phyloP scores from a whole-genome alignment of 371 early-diverging fungal species.

The Dichotomocladium elegans region DNA sequence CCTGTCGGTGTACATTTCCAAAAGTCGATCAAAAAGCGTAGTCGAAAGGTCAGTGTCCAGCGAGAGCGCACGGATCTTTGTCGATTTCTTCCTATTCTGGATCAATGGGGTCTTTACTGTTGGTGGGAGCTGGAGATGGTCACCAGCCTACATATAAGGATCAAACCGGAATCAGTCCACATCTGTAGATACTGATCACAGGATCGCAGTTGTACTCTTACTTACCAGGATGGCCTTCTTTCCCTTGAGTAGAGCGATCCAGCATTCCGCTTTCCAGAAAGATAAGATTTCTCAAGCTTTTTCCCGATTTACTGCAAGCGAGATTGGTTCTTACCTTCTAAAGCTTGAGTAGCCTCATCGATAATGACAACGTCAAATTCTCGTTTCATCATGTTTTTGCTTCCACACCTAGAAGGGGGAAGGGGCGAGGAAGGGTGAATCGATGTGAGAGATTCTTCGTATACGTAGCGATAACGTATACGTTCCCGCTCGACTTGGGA shows the following conservation, averaged over 20 bases:
- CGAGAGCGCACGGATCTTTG: slow-evolving; percentile 16
- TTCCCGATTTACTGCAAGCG: not conserved
- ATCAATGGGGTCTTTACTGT: slow-evolving; percentile 57
- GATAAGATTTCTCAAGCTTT: no score
- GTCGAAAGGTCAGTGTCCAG: slow-evolving; percentile 31
- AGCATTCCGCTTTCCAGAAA: slow-evolving; percentile 67
- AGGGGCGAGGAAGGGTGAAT: no score
- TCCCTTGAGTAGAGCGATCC: slow-evolving; percentile 83
- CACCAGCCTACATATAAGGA: slow-evolving; percentile 70
- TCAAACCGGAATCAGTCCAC: not conserved
- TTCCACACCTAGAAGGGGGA: slow-evolving; percentile 52
- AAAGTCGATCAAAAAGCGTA: slow-evolving; percentile 72
- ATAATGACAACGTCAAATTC: slow-evolving; percentile 91
- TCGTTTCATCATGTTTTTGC: slow-evolving; percentile 48
- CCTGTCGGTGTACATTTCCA: slow-evolving; percentile 39
- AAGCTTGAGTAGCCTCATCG: slow-evolving; percentile 92
- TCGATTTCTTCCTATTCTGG: slow-evolving; percentile 8
- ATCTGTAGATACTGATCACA: no score
- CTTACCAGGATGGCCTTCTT: slow-evolving; percentile 72
- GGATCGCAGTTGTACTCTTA: no score
- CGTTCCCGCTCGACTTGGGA: no score
- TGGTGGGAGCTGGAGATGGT: slow-evolving; percentile 91
- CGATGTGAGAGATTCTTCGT: no score
- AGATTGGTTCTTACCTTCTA: slow-evolving; percentile 49
- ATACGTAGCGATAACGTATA: not conserved